Percentiles rank a stretch among this genome's conserved stretches.
These are phyloP conservation scores for Monosporascus sp. DNA, from an alignment of 2,329 filamentous ascomycete species.

Conservation along the genomic window DNA sequence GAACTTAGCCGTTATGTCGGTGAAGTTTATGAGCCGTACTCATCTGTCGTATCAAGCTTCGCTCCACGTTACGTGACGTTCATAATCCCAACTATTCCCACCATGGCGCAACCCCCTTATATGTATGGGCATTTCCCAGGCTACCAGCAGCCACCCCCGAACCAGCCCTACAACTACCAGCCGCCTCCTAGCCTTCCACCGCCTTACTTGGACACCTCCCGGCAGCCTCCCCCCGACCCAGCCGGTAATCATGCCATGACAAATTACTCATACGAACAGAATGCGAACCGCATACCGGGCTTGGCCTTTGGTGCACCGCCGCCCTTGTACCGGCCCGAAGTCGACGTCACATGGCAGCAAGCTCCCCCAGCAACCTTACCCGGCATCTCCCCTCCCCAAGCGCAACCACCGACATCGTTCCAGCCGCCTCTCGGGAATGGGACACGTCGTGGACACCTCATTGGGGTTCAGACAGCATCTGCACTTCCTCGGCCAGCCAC, in stretches of 20 bases:
- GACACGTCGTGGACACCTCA: not conserved
- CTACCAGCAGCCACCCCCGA: constrained; percentile 20
- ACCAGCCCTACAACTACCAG: constrained; percentile 11
- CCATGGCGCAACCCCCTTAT: constrained; percentile 37
- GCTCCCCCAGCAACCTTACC: not conserved
- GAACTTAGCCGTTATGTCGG: not conserved
- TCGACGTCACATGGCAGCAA: constrained; percentile 10
- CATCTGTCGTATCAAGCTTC: constrained; percentile 4
- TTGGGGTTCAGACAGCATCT: not conserved
- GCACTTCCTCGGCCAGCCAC: not conserved
- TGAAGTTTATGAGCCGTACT: not conserved
- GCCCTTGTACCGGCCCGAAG: constrained; percentile 7
- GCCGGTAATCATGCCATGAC: constrained; percentile 21
- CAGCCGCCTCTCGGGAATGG: not conserved
- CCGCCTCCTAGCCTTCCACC: constrained; percentile 8
- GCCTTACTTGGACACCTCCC: constrained; percentile 7
- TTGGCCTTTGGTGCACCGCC: constrained; percentile 28
- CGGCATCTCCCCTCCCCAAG: not conserved
- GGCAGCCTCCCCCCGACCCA: constrained; percentile 6
- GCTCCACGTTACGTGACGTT: constrained; percentile 6
- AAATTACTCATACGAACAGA: constrained; percentile 33
- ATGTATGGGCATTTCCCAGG: constrained; percentile 28
- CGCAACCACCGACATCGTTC: not conserved
- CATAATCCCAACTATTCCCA: constrained; percentile 5
- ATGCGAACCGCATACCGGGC: constrained; percentile 33